A percentile compares a stretch with the other conserved stretches of the same genome.
phyloP scores from a whole-genome alignment of 1,284 basidiomycete genomes.

The Mycena citricolor region DNA sequence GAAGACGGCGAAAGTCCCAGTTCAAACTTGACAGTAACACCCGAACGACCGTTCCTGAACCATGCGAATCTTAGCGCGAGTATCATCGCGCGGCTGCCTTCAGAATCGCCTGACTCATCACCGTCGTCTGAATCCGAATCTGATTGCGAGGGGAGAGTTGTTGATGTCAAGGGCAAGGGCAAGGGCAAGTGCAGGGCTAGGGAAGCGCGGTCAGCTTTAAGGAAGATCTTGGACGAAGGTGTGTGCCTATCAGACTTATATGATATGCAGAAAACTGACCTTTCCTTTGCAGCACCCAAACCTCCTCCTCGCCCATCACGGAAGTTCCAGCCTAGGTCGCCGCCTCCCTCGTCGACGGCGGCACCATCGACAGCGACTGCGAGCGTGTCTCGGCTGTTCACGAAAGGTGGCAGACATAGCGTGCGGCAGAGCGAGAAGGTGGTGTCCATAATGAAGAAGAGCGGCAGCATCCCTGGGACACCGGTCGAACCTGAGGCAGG shows the following conservation, averaged over 20 bases:
- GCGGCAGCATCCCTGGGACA: slow-evolving; percentile 1
- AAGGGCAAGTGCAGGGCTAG: slow-evolving; percentile 10
- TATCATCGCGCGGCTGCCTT: slow-evolving; percentile 10
- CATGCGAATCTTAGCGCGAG: slow-evolving; percentile 6
- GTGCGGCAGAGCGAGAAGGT: slow-evolving; percentile 32
- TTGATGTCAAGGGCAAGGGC: not conserved
- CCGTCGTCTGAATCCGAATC: slow-evolving; percentile 5
- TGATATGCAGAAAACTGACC: too few relatives aligned
- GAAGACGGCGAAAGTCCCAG: too few relatives aligned
- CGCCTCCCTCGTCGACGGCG: slow-evolving; percentile 49
- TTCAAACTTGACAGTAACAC: not conserved
- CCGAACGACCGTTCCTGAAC: not conserved
- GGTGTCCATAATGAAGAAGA: slow-evolving; percentile 29
- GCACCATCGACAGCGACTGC: slow-evolving; percentile 72
- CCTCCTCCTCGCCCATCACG: not conserved
- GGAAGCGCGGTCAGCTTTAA: slow-evolving; percentile 18
- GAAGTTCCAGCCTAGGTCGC: slow-evolving; percentile 39
- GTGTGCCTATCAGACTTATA: too few relatives aligned
- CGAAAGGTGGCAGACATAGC: slow-evolving; percentile 51
- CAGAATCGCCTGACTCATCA: slow-evolving; percentile 7
- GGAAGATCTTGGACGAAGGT: slow-evolving; percentile 19
- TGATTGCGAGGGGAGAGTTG: not conserved
- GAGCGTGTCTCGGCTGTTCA: slow-evolving; percentile 71
- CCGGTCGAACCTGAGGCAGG: too few relatives aligned
- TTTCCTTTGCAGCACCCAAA: slow-evolving; percentile 5